Evolutionary conservation across 78 protist genomes (phyloP).

Genomic region (Dictyostelium discoideum): DNA sequence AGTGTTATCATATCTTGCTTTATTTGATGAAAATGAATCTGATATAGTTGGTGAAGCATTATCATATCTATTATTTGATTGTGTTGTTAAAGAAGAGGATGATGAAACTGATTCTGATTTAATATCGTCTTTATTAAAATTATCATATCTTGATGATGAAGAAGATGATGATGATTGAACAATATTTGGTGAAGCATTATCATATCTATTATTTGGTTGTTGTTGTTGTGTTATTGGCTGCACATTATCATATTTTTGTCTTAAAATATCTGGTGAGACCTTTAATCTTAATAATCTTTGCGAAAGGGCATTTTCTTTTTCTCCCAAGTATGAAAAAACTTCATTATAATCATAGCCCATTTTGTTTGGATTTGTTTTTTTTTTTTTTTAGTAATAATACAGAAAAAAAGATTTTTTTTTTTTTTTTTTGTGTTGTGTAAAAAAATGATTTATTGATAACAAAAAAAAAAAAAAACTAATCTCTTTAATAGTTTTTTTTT

Average conservation of each 20-base stretch:
- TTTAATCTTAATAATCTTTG: not conserved
- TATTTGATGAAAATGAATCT: not conserved
- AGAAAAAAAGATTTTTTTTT: not conserved
- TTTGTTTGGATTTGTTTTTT: not conserved
- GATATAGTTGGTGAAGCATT: not conserved
- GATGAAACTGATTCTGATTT: not conserved
- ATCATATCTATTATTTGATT: not conserved
- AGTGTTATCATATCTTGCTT: not conserved
- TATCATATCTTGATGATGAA: not conserved
- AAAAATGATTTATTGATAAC: not conserved
- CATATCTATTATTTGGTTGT: not conserved
- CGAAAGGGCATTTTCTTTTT: constrained; percentile 16
- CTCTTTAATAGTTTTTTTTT: too few species aligned
- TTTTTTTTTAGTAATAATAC: not conserved
- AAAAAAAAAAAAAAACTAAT: too few species aligned
- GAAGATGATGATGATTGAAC: not conserved
- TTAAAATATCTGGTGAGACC: not conserved
- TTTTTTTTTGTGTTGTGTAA: not conserved
- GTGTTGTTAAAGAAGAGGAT: not conserved
- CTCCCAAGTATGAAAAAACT: constrained; percentile 54
- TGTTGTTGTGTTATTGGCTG: not conserved
- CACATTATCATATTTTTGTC: not conserved
- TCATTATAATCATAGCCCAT: not conserved
- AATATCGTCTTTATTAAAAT: not conserved
- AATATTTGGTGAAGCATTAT: not conserved